phyloP scores from a whole-genome alignment of 345 rosid genomes.

The Gossypium sturtianum region DNA sequence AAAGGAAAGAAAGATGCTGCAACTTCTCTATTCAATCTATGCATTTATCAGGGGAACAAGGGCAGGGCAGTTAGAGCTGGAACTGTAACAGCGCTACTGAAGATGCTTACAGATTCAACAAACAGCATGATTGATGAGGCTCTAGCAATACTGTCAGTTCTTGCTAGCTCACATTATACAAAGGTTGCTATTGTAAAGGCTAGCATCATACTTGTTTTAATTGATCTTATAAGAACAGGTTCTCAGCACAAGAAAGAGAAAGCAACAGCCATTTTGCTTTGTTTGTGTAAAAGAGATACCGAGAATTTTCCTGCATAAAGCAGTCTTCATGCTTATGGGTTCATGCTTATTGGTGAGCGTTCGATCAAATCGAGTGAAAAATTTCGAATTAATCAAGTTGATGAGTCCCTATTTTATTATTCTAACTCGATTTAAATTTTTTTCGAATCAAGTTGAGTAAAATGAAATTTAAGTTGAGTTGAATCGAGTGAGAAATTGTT shows the following conservation, averaged over 20 bases:
- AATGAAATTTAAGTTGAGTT: too few species aligned
- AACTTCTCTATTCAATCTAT: slow-evolving; percentile 79
- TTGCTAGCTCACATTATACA: slow-evolving; percentile 66
- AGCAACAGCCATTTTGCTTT: slow-evolving; percentile 67
- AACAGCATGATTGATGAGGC: slow-evolving; percentile 70
- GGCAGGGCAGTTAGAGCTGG: slow-evolving; percentile 89
- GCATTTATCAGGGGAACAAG: slow-evolving; percentile 80
- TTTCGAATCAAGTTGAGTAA: too few species aligned
- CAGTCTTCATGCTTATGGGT: slow-evolving; percentile 22
- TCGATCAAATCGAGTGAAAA: too few species aligned
- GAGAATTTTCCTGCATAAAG: slow-evolving; percentile 54
- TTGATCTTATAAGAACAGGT: slow-evolving; percentile 59
- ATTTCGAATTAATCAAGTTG: too few species aligned
- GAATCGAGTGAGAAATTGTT: too few species aligned
- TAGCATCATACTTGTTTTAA: slow-evolving; percentile 47
- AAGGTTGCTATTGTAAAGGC: slow-evolving; percentile 63
- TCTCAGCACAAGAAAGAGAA: slow-evolving; percentile 70
- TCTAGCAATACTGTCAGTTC: slow-evolving; percentile 67
- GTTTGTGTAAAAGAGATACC: slow-evolving; percentile 73
- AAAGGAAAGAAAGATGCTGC: slow-evolving; percentile 97
- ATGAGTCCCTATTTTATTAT: too few species aligned
- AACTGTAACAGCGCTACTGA: slow-evolving; percentile 50
- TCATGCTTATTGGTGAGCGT: too few species aligned
- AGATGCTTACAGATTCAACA: slow-evolving; percentile 56
- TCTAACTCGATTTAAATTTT: too few species aligned